Evolutionary conservation across 306 rosid genomes (phyloP).

Genomic region (Vigna nakashimae): DNA sequence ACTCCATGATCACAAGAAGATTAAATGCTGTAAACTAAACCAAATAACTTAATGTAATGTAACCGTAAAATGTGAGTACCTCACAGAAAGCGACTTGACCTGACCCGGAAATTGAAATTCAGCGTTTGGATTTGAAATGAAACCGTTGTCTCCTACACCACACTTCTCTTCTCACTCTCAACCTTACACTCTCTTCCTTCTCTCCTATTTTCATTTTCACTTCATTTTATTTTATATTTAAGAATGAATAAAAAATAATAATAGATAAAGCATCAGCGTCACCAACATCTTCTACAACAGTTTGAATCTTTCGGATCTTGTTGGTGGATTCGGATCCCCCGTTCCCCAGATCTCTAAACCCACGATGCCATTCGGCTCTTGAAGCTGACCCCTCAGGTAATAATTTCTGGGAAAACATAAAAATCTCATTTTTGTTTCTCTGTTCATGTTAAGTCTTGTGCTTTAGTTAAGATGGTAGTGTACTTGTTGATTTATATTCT

Average conservation of each 20-base stretch:
- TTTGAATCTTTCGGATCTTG: slow-evolving; percentile 66
- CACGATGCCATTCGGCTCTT: slow-evolving; percentile 33
- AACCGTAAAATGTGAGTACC: slow-evolving; percentile 18
- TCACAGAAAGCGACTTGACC: slow-evolving; percentile 34
- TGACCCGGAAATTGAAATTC: slow-evolving; percentile 45
- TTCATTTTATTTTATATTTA: slow-evolving; percentile 2
- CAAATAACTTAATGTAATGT: neutral
- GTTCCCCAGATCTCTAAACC: slow-evolving; percentile 64
- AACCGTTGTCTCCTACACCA: slow-evolving; percentile 11
- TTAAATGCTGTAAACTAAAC: too few relatives aligned
- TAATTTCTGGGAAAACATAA: slow-evolving; percentile 32
- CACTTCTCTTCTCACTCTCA: slow-evolving; percentile 31
- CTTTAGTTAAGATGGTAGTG: slow-evolving; percentile 23
- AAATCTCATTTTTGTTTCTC: slow-evolving; percentile 43
- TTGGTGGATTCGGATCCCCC: slow-evolving; percentile 64
- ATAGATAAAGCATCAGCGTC: slow-evolving; percentile 33
- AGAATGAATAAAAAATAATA: neutral
- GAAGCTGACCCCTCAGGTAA: slow-evolving; percentile 53
- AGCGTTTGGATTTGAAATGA: slow-evolving; percentile 36
- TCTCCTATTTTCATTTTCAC: neutral
- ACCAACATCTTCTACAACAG: slow-evolving; percentile 12
- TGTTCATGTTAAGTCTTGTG: neutral
- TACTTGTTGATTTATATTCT: slow-evolving; percentile 19
- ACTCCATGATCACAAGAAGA: too few relatives aligned
- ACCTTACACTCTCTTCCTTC: slow-evolving; percentile 24